Conservation (phyloP, 2,329 filamentous ascomycete species). For the Lasiodiplodia citricola region DNA sequence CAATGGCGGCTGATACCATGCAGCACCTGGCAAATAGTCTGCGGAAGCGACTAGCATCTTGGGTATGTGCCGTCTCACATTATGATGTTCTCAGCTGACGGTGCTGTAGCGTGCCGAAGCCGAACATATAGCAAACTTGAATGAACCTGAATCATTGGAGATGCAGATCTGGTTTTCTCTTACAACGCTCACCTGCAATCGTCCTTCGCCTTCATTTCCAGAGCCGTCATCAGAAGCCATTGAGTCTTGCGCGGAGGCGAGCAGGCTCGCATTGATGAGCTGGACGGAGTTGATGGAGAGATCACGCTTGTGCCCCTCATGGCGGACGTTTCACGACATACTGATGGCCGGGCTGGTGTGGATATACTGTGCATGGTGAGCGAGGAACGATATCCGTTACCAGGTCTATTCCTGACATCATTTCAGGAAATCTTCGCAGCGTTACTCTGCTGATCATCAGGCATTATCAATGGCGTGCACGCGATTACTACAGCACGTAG, state of each 20-base stretch:
- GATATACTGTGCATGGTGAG: slow-evolving; percentile 5
- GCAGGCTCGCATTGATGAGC: not conserved
- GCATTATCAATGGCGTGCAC: not conserved
- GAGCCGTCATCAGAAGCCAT: not conserved
- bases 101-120: not conserved
- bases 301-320: not conserved
- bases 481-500: not conserved
- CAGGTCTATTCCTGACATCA: not conserved
- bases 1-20: not conserved
- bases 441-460: not conserved
- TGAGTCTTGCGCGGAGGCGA: not conserved
- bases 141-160: not conserved
- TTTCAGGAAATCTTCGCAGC: not conserved
- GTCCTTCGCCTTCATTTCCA: not conserved
- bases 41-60: not conserved
- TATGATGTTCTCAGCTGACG: not conserved
- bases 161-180: slow-evolving; percentile 2
- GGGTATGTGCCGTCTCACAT: not conserved
- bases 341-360: slow-evolving; percentile 1
- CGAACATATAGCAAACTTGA: not conserved
- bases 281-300: not conserved
- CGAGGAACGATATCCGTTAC: too few relatives aligned
- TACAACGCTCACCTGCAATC: not conserved
- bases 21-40: slow-evolving; percentile 2
- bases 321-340: not conserved